Conservation (phyloP, 306 rosid species). For the Amphicarpaea edgeworthii region DNA sequence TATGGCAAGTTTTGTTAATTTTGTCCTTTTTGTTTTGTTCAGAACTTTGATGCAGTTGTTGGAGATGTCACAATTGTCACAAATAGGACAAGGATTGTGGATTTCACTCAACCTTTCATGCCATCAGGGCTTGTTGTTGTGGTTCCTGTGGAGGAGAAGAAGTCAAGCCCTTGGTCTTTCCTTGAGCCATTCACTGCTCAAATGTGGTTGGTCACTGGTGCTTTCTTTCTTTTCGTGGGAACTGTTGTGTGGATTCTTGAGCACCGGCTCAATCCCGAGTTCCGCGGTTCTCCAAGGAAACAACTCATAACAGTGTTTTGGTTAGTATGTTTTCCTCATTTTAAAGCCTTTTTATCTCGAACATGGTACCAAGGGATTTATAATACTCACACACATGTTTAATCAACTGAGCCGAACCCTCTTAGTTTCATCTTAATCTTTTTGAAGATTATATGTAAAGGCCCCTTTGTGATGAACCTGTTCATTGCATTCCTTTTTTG, state of each 20-base stretch:
- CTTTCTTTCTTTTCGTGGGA: constrained; percentile 81
- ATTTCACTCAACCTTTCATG: constrained; percentile 86
- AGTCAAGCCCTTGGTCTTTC: constrained; percentile 88
- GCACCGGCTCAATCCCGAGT: constrained; percentile 80
- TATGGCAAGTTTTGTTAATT: constrained; percentile 19
- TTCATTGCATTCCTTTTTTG: constrained; percentile 51
- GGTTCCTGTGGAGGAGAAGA: constrained; percentile 64
- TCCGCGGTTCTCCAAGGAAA: constrained; percentile 83
- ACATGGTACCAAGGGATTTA: no score
- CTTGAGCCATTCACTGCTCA: constrained; percentile 70
- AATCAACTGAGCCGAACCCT: no score
- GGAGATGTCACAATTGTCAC: constrained; percentile 88
- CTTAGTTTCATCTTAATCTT: constrained; percentile 7
- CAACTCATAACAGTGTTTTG: constrained; percentile 84
- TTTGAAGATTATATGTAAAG: constrained; percentile 3
- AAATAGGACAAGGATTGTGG: constrained; percentile 80
- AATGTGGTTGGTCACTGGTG: constrained; percentile 84
- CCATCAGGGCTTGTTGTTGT: constrained; percentile 83
- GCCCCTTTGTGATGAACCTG: constrained; percentile 19
- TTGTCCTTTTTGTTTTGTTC: constrained; percentile 44
- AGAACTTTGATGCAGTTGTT: constrained; percentile 84
- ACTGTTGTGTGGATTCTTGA: constrained; percentile 92
- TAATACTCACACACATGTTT: no score
- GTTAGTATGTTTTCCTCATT: constrained; percentile 55
- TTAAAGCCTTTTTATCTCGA: constrained; percentile 34